phyloP scores from a whole-genome alignment of 768 basidiomycete species.

The Pulveroboletus ravenelii region DNA sequence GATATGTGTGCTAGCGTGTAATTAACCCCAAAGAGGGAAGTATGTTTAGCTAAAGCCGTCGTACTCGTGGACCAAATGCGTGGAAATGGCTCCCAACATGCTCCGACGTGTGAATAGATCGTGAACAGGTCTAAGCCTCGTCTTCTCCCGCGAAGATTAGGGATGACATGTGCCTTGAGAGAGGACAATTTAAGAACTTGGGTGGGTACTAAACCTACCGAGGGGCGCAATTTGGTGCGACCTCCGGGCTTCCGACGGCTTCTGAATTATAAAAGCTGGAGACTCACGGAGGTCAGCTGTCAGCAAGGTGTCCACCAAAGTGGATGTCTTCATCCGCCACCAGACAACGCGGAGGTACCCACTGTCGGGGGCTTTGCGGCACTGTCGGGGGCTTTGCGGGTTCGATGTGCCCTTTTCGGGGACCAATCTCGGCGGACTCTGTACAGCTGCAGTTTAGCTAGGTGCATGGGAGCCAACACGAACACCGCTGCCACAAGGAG shows the following conservation, averaged over 20 bases:
- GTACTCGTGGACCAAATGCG: constrained; percentile 5
- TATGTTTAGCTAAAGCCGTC: constrained; percentile 7
- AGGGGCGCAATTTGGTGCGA: neutral
- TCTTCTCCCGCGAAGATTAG: constrained; percentile 29
- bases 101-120: constrained; percentile 21
- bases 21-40: neutral
- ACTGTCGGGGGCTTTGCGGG: neutral
- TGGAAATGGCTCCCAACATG: constrained; percentile 3
- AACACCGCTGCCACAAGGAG: neutral
- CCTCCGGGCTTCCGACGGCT: constrained; percentile 2
- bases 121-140: neutral
- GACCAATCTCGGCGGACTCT: neutral
- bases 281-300: constrained; percentile 4
- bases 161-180: constrained; percentile 1
- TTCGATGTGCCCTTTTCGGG: constrained; percentile 4
- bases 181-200: neutral
- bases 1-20: constrained; percentile 9
- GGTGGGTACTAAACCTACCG: neutral
- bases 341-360: neutral
- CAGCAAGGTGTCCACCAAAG: constrained; percentile 4
- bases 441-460: neutral
- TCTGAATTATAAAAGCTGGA: constrained; percentile 2
- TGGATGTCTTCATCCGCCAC: neutral
- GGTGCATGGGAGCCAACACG: neutral
- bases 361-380: neutral